Conservation (phyloP, 306 rosid species). For the Acmispon strigosus region DNA sequence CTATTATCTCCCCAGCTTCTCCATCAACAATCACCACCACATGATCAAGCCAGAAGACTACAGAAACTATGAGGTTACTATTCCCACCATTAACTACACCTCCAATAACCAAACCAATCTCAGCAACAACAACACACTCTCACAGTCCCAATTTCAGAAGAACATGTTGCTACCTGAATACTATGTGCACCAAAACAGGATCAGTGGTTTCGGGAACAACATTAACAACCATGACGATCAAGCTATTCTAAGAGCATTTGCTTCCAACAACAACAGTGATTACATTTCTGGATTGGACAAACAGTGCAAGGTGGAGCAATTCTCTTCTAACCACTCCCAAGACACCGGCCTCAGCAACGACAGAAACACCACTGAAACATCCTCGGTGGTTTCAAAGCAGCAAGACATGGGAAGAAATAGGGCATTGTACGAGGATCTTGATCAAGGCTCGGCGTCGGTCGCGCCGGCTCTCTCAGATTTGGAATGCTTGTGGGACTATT, state of each 20-base stretch:
- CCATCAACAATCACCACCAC: conserved; percentile 21
- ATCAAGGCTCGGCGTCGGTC: conserved; percentile 30
- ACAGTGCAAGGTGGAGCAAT: conserved; percentile 58
- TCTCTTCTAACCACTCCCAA: conserved; percentile 64
- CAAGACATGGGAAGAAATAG: conserved; percentile 30
- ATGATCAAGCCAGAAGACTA: conserved; percentile 28
- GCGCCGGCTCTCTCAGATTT: conserved; percentile 40
- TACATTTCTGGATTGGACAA: background rate
- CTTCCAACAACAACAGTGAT: background rate
- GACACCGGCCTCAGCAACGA: conserved; percentile 70
- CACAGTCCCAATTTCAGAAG: conserved; percentile 13
- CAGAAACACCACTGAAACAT: conserved; percentile 53
- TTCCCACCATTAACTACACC: conserved; percentile 18
- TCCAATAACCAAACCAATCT: conserved; percentile 14
- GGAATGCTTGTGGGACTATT: conserved; percentile 53
- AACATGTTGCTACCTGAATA: conserved; percentile 20
- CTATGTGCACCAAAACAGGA: conserved; percentile 27
- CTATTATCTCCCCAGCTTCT: conserved; percentile 33
- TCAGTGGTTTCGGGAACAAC: background rate
- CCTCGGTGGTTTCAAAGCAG: conserved; percentile 56
- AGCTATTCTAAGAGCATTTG: conserved; percentile 15
- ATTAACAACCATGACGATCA: background rate
- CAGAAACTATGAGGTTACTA: conserved; percentile 16
- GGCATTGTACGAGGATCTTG: conserved; percentile 35
- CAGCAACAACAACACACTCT: conserved; percentile 1